Evolutionary conservation across 192 early-diverging fungal species (phyloP), one percentile per base, ranked within the genome.

Genomic region (Neocallimastix lanati): DNA sequence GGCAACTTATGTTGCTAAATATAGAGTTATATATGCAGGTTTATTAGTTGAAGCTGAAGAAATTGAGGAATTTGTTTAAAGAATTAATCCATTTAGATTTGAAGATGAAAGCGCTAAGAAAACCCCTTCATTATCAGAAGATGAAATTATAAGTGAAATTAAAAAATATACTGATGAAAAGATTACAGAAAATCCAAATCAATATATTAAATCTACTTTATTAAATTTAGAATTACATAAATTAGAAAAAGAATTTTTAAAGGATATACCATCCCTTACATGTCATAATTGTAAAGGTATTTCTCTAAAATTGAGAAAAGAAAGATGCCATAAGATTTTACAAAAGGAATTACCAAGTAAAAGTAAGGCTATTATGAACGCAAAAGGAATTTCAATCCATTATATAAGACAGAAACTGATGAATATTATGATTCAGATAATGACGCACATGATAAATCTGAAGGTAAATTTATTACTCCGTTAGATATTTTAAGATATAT

Each of bases 321-420:
- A 96, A 79, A 93, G 93, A 11, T 85, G 88, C 80, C 85, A 90
- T 79, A 97, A 97, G 85, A 86, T 98, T 28, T 97, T 97, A 86
- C 87, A 93, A 81, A 89, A 90, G 80, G 86, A 89, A 76, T 84
- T 96, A 82, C 80, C 84, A 35, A 86, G 86, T 78, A 96, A 94
- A 83, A 85, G 90, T 79, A 86, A 87, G 80, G 80, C 82, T 0
- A 40, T 58, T 11, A 93, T 94, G 92, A 83, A 88, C n/a, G 82
- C 86, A 1, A 88, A 87, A 80, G 87, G 87, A 13, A 36, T 94
- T n/a, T 29, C 83, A 40, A 77, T 27, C 29, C 30, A 28, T 80
- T 38, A 33, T 30, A 18, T 25, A 78, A 36, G 13, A 76, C 28
- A 80, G 78, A 29, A 33, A 80, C 76, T 29, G 38, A 80, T 29